These are phyloP conservation scores for Thecaphora thlaspeos DNA, from an alignment of 1,284 basidiomycete genomes.

Conservation along the genomic window DNA sequence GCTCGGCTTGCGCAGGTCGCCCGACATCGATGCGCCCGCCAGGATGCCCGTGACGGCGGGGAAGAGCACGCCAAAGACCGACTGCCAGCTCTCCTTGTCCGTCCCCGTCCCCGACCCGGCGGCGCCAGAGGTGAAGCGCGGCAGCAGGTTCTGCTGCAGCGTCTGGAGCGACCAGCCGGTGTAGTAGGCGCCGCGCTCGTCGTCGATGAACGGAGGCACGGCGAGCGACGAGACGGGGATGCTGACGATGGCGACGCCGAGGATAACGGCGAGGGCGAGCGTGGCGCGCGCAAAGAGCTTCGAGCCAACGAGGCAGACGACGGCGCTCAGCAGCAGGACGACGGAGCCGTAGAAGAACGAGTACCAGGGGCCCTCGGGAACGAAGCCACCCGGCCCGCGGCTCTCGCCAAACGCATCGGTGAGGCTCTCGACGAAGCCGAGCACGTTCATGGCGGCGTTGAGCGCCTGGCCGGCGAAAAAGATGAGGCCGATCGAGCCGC, in stretches of 20 bases:
- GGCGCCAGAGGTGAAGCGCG: constrained; percentile 52
- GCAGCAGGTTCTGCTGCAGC: constrained; percentile 47
- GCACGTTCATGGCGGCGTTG: constrained; percentile 55
- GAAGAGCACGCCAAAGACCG: constrained; percentile 56
- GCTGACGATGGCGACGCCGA: constrained; percentile 47
- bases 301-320: constrained; percentile 54
- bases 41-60: constrained; percentile 55
- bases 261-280: constrained; percentile 46
- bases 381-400: constrained; percentile 29
- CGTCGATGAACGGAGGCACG: constrained; percentile 49
- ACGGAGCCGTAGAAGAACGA: constrained; percentile 52
- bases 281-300: constrained; percentile 53
- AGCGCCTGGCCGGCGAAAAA: constrained; percentile 56
- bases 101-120: constrained; percentile 46
- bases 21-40: constrained; percentile 56
- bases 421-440: constrained; percentile 55
- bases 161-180: constrained; percentile 52
- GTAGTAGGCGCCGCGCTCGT: constrained; percentile 51
- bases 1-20: constrained; percentile 56
- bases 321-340: constrained; percentile 44
- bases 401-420: constrained; percentile 50
- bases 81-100: constrained; percentile 46
- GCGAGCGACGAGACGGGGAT: constrained; percentile 51
- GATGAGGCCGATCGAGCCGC: constrained; percentile 56
- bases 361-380: constrained; percentile 55